A percentile compares a stretch with the other conserved stretches of the same genome.
Conservation (phyloP, 2,329 filamentous ascomycete genomes). For the Diaporthe longicolla region DNA sequence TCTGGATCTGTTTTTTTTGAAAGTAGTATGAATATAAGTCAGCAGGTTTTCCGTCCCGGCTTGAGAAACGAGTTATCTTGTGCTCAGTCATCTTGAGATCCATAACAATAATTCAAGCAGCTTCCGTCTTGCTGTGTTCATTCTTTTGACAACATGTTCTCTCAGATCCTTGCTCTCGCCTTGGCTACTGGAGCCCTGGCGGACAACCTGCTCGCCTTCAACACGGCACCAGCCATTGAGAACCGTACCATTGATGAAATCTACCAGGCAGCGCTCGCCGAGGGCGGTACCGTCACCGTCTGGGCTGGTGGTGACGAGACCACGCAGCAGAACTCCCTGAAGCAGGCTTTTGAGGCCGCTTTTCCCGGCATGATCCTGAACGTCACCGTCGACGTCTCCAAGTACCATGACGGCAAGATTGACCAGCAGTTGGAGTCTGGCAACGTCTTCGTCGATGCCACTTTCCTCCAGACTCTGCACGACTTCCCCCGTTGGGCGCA, state of each 20-base stretch:
- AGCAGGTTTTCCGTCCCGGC: not conserved
- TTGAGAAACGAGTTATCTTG: not conserved
- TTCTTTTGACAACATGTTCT: constrained; percentile 27
- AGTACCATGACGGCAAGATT: constrained; percentile 65
- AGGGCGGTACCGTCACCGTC: constrained; percentile 60
- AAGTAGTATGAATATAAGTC: not conserved
- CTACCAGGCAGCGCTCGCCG: constrained; percentile 62
- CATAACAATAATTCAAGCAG: not conserved
- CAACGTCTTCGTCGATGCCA: constrained; percentile 60
- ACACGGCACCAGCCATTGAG: constrained; percentile 41
- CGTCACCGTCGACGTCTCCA: constrained; percentile 68
- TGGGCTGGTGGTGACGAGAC: constrained; percentile 65
- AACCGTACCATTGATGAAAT: constrained; percentile 62
- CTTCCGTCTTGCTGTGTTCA: not conserved
- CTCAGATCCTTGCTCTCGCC: constrained; percentile 15
- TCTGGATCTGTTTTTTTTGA: no score
- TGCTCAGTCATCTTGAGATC: constrained; percentile 7
- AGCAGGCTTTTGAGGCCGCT: constrained; percentile 58
- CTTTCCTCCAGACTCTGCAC: constrained; percentile 64
- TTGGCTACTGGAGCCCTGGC: constrained; percentile 25
- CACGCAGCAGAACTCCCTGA: constrained; percentile 56
- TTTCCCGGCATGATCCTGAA: constrained; percentile 68
- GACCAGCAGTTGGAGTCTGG: constrained; percentile 60
- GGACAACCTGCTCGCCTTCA: constrained; percentile 23
- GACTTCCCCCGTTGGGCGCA: constrained; percentile 67